Evolutionary conservation across 371 early-diverging fungal species (phyloP).

Genomic region (Syncephalastrum sp.): DNA sequence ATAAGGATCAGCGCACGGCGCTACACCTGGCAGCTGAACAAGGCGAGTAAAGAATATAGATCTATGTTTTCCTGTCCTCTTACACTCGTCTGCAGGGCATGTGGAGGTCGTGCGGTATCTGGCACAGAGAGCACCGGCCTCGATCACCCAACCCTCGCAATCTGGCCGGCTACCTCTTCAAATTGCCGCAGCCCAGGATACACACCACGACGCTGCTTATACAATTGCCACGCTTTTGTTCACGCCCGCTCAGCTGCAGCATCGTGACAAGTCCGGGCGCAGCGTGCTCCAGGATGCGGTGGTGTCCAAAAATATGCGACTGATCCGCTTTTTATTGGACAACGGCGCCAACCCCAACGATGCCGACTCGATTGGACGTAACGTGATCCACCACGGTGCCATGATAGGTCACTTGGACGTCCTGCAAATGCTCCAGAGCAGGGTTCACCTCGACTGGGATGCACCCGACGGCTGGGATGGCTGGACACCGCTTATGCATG

Average conservation of each 20-base stretch:
- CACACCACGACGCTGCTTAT: slow-evolving; percentile 16
- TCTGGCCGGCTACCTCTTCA: slow-evolving; percentile 50
- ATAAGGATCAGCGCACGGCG: slow-evolving; percentile 51
- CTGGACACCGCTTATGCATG: slow-evolving; percentile 55
- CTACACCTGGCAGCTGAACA: slow-evolving; percentile 52
- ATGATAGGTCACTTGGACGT: slow-evolving; percentile 44
- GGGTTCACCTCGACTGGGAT: slow-evolving; percentile 25
- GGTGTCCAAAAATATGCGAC: slow-evolving; percentile 30
- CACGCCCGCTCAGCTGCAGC: slow-evolving; percentile 19
- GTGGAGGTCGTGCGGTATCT: slow-evolving; percentile 35
- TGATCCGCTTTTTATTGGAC: slow-evolving; percentile 30
- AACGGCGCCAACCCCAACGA: slow-evolving; percentile 37
- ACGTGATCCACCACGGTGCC: slow-evolving; percentile 49
- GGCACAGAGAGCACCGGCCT: slow-evolving; percentile 32
- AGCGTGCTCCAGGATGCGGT: slow-evolving; percentile 43
- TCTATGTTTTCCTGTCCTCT: neutral
- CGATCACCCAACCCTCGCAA: slow-evolving; percentile 30
- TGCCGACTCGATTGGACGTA: slow-evolving; percentile 42
- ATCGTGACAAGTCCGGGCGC: slow-evolving; percentile 49
- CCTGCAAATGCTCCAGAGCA: slow-evolving; percentile 20
- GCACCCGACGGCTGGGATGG: slow-evolving; percentile 44
- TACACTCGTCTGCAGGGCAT: slow-evolving; percentile 26
- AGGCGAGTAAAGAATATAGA: slow-evolving; percentile 17
- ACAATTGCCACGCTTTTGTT: slow-evolving; percentile 27
- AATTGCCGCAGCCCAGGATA: slow-evolving; percentile 34